Evolutionary conservation across 1,284 basidiomycete genomes (phyloP).

Genomic region (Malassezia equina): DNA sequence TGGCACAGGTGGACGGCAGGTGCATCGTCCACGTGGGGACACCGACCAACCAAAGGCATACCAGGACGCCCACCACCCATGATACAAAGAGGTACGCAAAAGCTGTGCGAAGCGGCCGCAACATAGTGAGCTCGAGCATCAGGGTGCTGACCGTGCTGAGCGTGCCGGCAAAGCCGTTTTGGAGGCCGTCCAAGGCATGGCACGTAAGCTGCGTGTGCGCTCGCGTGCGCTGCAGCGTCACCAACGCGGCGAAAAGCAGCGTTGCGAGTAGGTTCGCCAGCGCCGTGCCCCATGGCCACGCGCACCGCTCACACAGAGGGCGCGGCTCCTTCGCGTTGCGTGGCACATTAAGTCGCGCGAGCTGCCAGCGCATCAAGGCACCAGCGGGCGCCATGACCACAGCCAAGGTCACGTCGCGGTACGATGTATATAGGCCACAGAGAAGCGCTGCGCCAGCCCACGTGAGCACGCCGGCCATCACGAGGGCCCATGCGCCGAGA

Average conservation of each 20-base stretch:
- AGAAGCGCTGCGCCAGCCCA: constrained; percentile 58
- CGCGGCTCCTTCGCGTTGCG: constrained; percentile 59
- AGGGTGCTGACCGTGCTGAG: constrained; percentile 91
- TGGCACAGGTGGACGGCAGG: constrained; percentile 29
- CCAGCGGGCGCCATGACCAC: constrained; percentile 83
- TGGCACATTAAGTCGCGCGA: constrained; percentile 63
- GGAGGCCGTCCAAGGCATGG: constrained; percentile 50
- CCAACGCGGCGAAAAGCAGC: constrained; percentile 21
- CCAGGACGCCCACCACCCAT: constrained; percentile 27
- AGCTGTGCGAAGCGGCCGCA: constrained; percentile 49
- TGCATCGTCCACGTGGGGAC: constrained; percentile 37
- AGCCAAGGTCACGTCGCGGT: constrained; percentile 73
- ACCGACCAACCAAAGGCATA: constrained; percentile 34
- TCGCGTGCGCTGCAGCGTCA: constrained; percentile 19
- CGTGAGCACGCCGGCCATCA: constrained; percentile 22
- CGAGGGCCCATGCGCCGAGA: not conserved
- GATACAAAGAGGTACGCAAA: constrained; percentile 31
- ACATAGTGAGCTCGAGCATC: constrained; percentile 63
- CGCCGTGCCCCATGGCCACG: constrained; percentile 72
- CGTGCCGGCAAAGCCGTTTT: constrained; percentile 89
- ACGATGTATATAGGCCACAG: constrained; percentile 65
- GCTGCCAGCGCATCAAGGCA: constrained; percentile 68
- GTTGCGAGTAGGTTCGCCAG: constrained; percentile 67
- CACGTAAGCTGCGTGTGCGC: constrained; percentile 21
- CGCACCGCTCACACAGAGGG: not conserved